A percentile compares a stretch with the other conserved stretches of the same genome.
Conservation (phyloP, 306 rosid species). For the Hippophae tibetana region DNA sequence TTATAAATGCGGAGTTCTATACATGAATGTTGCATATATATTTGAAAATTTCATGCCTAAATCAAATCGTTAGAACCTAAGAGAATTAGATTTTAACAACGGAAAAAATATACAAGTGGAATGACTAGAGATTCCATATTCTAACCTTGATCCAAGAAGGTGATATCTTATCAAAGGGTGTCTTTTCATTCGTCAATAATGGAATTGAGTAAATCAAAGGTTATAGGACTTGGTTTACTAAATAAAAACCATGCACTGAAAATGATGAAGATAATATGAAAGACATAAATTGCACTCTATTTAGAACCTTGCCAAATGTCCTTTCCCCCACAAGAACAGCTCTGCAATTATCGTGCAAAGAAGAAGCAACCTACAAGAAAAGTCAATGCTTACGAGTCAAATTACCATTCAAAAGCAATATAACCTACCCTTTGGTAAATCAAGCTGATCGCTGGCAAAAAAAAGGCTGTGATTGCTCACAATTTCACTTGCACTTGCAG, state of each 20-base stretch:
- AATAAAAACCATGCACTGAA: neutral
- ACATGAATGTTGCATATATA: no score
- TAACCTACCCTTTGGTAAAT: slow-evolving; percentile 11
- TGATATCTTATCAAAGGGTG: no score
- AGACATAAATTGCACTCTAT: slow-evolving; percentile 1
- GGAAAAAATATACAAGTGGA: no score
- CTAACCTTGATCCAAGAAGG: no score
- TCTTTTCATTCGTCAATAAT: no score
- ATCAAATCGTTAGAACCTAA: no score
- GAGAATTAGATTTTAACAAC: no score
- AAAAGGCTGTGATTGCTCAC: slow-evolving; percentile 32
- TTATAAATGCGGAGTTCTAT: no score
- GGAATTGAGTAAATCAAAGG: no score
- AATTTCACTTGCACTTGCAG: slow-evolving; percentile 99
- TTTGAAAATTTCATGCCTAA: no score
- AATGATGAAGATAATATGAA: slow-evolving; percentile 1
- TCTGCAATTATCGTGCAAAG: slow-evolving; percentile 92
- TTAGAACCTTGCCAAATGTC: slow-evolving; percentile 84
- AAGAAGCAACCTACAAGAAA: slow-evolving; percentile 88
- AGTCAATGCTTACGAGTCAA: slow-evolving; percentile 1
- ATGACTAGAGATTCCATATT: no score
- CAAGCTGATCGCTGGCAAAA: slow-evolving; percentile 1
- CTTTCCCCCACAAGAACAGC: slow-evolving; percentile 93
- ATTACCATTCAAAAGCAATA: slow-evolving; percentile 17
- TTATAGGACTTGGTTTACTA: neutral